Evolutionary conservation across 2,329 filamentous ascomycete genomes (phyloP).

Genomic region (Pseudogymnoascus sp.): DNA sequence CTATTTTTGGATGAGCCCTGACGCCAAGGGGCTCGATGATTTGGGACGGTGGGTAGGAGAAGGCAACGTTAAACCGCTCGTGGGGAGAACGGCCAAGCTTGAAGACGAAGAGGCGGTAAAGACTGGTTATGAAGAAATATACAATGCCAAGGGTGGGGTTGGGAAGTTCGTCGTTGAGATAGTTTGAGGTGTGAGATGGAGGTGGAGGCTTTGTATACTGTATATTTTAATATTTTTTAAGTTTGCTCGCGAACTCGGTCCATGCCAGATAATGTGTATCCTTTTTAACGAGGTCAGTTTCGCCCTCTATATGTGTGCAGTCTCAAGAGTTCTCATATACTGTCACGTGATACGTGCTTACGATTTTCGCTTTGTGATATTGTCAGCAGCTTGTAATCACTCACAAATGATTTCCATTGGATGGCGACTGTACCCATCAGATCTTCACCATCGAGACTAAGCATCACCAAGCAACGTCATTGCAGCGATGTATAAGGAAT

Average conservation of each 20-base stretch:
- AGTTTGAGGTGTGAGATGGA: background rate
- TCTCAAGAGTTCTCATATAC: background rate
- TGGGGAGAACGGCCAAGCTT: constrained; percentile 30
- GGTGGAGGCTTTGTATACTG: background rate
- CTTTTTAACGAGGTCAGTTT: background rate
- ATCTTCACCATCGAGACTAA: background rate
- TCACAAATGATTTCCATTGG: constrained; percentile 1
- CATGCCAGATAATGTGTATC: too few relatives aligned
- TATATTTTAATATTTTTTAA: background rate
- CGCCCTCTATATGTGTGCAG: background rate
- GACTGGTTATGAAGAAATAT: constrained; percentile 32
- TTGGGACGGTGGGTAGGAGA: constrained; percentile 26
- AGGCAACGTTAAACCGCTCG: constrained; percentile 29
- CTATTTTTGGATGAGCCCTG: constrained; percentile 32
- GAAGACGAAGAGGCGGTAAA: constrained; percentile 32
- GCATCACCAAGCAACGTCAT: constrained; percentile 9
- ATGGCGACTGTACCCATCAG: background rate
- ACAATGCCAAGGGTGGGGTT: constrained; percentile 34
- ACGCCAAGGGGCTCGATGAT: constrained; percentile 28
- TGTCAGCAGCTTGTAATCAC: constrained; percentile 4
- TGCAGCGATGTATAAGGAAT: constrained; percentile 3
- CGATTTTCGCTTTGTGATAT: background rate
- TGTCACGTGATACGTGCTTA: background rate
- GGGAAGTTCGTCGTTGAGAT: constrained; percentile 34
- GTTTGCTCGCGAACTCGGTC: background rate